phyloP scores from a whole-genome alignment of 2,329 filamentous ascomycete genomes.

The Ceratocystis albifundus region DNA sequence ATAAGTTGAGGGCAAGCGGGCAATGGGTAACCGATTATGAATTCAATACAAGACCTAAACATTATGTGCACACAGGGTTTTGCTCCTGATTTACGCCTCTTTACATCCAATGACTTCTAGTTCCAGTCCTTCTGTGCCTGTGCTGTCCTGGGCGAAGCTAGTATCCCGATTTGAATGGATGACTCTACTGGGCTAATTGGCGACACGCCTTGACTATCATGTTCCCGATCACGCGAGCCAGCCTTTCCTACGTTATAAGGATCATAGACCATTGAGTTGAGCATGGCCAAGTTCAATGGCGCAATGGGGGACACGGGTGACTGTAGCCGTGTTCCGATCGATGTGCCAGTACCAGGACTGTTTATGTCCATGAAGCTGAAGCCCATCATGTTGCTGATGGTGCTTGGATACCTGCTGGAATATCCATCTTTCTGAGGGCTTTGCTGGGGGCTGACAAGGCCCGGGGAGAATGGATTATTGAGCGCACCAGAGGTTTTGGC shows the following conservation, averaged over 20 bases:
- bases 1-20: too few relatives aligned
- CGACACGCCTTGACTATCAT: constrained; percentile 30
- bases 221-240: constrained; percentile 25
- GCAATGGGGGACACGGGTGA: constrained; percentile 2
- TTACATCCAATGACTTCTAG: not conserved
- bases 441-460: not conserved
- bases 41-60: not conserved
- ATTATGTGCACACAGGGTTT: not conserved
- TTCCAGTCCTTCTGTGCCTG: constrained; percentile 11
- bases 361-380: constrained; percentile 12
- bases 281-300: constrained; percentile 27
- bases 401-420: constrained; percentile 20
- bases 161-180: constrained; percentile 19
- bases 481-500: constrained; percentile 6
- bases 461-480: not conserved
- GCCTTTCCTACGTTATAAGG: constrained; percentile 32
- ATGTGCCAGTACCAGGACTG: not conserved
- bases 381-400: constrained; percentile 15
- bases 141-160: constrained; percentile 14
- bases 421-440: constrained; percentile 7
- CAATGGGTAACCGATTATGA: not conserved
- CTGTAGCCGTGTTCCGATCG: not conserved
- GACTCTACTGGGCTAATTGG: constrained; percentile 13
- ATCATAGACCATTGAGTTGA: constrained; percentile 44
- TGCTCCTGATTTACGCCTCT: not conserved